Conservation (phyloP, 2,329 filamentous ascomycete species). For the Teratosphaeria zuluensis region DNA sequence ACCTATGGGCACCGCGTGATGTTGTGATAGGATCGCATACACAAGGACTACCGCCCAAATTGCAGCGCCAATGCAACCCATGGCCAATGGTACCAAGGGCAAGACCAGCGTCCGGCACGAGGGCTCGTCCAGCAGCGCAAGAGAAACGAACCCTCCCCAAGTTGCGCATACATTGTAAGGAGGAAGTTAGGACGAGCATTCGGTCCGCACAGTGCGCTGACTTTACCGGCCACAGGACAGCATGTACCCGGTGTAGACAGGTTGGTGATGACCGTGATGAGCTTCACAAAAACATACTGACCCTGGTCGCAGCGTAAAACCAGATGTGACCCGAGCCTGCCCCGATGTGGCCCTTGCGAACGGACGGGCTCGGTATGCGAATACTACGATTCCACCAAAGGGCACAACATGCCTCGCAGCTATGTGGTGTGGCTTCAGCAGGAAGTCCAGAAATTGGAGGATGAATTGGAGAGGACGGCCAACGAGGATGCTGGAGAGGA, state of each 20-base stretch:
- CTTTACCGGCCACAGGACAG: slow-evolving; percentile 22
- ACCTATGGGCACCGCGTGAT: neutral
- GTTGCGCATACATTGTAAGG: slow-evolving; percentile 60
- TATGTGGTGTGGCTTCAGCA: slow-evolving; percentile 91
- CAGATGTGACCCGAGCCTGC: slow-evolving; percentile 84
- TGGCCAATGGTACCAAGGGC: neutral
- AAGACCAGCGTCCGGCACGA: slow-evolving; percentile 20
- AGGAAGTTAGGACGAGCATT: neutral
- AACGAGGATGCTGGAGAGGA: slow-evolving; percentile 64
- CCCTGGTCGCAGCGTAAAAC: slow-evolving; percentile 68
- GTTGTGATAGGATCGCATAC: neutral
- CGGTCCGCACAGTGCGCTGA: neutral
- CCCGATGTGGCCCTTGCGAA: slow-evolving; percentile 86
- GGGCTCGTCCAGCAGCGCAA: slow-evolving; percentile 6
- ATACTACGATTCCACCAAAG: slow-evolving; percentile 85
- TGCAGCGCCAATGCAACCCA: neutral
- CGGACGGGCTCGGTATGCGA: slow-evolving; percentile 85
- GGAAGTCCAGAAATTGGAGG: slow-evolving; percentile 71
- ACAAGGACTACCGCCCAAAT: neutral
- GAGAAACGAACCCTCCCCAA: slow-evolving; percentile 37
- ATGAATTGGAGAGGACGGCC: slow-evolving; percentile 68
- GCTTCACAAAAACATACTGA: neutral
- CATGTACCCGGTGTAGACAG: slow-evolving; percentile 70
- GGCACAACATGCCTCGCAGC: slow-evolving; percentile 73
- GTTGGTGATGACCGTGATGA: slow-evolving; percentile 36